Evolutionary conservation across 805 yeast genomes (phyloP), one percentile per base, ranked within the genome.

Genomic region (Debaryomyces castellii): DNA sequence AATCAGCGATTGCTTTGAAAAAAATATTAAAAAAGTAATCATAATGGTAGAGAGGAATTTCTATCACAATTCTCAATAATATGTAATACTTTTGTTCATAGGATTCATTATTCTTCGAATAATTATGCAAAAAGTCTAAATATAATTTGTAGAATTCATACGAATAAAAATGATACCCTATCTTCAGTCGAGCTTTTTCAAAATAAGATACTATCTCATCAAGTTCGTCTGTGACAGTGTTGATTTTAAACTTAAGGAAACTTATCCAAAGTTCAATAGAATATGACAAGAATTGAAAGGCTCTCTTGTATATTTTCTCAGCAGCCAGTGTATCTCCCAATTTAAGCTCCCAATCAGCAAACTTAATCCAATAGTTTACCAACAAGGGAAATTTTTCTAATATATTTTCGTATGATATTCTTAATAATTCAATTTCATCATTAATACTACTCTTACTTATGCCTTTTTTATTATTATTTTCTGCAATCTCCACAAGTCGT

Each of bases 291-390:
- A 64, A 51, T 2, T 50, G 47, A 27, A 83, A 55, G 1, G 76
- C 73, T n/a, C 63, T 51, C 24, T 62, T 49, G 50, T 66, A 81
- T 1, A 79, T 58, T 1, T 46, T 49, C 1, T 59, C 58, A 2
- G 80, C 72, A 2, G 49, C 45, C 0, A 60, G 62, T 1, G 78
- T 67, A 40, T 68, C 54, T 1, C 81, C 82, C 24, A 78, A 55
- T 25, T 60, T 63, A 51, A 71, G 76, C 51, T 74, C 76, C 70
- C 74, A 64, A 3, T 61, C 54, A 0, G 85, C 84, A 56, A 65
- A 80, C 32, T 74, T 67, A n/a, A 78, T 62, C 87, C 87, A 83
- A 53, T 79, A 79, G 38, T 76, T 77, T 49, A 75, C 80, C 24
- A 76, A 59, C 4, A 64, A 57, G 0, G 88, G 87, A 52, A 62